These are phyloP conservation scores for Picea engelmannii DNA, from an alignment of 83 land plant genomes.

Conservation along the genomic window DNA sequence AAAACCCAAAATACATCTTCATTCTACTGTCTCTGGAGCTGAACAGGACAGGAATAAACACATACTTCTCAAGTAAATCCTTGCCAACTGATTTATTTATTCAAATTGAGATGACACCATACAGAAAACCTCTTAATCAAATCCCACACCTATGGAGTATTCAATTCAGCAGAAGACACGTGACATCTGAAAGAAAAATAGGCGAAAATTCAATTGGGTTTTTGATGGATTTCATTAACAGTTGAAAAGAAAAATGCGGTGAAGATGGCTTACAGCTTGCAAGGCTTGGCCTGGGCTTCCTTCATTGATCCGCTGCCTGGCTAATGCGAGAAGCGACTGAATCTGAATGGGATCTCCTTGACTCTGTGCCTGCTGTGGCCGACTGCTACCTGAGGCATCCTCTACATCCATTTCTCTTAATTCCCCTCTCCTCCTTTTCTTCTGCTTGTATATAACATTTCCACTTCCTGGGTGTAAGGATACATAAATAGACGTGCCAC, in stretches of 20 bases:
- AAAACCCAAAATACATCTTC: not conserved
- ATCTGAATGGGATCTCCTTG: not conserved
- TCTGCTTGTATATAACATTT: too few species aligned
- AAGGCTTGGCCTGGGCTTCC: conserved; percentile 7
- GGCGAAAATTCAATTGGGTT: too few species aligned
- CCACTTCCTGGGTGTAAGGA: too few species aligned
- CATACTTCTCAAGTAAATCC: not conserved
- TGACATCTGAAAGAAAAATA: not conserved
- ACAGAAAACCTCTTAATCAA: not conserved
- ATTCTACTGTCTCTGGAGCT: not conserved
- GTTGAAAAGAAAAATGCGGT: not conserved
- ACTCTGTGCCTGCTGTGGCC: not conserved
- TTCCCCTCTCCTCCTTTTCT: too few species aligned
- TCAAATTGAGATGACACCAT: not conserved
- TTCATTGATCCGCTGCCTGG: conserved; percentile 7
- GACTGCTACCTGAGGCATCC: too few species aligned
- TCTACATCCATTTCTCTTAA: too few species aligned
- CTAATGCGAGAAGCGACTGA: conserved; percentile 1
- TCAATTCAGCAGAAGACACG: not conserved
- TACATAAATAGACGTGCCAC: too few species aligned
- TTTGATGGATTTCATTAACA: not conserved
- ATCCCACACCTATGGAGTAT: not conserved
- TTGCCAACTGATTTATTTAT: not conserved
- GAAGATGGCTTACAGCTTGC: conserved; percentile 4
- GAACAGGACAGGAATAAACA: not conserved